These are phyloP conservation scores for Eremothecium coryli DNA, from an alignment of 1,139 yeast species.

Conservation along the genomic window DNA sequence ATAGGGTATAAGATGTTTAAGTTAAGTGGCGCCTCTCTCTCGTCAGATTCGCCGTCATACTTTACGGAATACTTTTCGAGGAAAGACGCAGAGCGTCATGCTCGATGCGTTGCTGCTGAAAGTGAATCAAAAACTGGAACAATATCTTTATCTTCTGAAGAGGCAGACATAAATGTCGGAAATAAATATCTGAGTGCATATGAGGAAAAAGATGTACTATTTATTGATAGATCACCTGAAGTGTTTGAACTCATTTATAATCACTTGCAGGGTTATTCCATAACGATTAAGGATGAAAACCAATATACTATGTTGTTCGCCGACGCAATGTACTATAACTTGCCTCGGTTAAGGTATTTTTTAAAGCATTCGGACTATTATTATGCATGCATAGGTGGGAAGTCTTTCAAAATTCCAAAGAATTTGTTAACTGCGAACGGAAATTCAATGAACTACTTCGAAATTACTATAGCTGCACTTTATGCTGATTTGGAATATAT, in stretches of 20 bases:
- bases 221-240: conserved; percentile 67
- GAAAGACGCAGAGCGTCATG: conserved; percentile 11
- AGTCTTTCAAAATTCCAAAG: conserved; percentile 50
- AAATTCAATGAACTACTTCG: conserved; percentile 68
- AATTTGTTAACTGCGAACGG: conserved; percentile 48
- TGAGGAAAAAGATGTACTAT: conserved; percentile 31
- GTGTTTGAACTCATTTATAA: conserved; percentile 56
- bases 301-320: conserved; percentile 54
- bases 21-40: conserved; percentile 71
- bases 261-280: conserved; percentile 73
- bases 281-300: conserved; percentile 48
- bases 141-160: background rate
- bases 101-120: background rate
- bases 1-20: conserved; percentile 56
- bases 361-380: conserved; percentile 46
- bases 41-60: conserved; percentile 59
- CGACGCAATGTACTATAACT: conserved; percentile 68
- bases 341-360: conserved; percentile 45
- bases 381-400: conserved; percentile 54
- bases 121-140: too few species aligned
- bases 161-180: conserved; percentile 1
- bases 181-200: background rate
- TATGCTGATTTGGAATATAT: conserved; percentile 39
- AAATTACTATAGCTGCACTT: conserved; percentile 46
- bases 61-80: conserved; percentile 39